Percentiles rank a stretch among this genome's conserved stretches.
phyloP scores from a whole-genome alignment of 306 rosid species.

The Medicago truncatula region MtrunA17r5.0-ANR NC_053045.1:57532001-57532500 shows the following conservation, averaged over 20 bases:
- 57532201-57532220: conserved; percentile 94
- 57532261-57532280: conserved; percentile 64
- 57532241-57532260: conserved; percentile 63
- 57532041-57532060: conserved; percentile 33
- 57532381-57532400: conserved; percentile 63
- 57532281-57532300: conserved; percentile 45
- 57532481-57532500: conserved; percentile 61
- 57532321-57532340: too few relatives aligned
- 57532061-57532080: conserved; percentile 68
- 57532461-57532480: conserved; percentile 63
- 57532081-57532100: conserved; percentile 86
- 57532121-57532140: conserved; percentile 77
- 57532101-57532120: conserved; percentile 66
- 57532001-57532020: background rate
- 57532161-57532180: conserved; percentile 98
- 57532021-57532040: conserved; percentile 32
- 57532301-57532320: too few relatives aligned
- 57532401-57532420: conserved; percentile 71
- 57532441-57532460: conserved; percentile 70
- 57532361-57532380: conserved; percentile 64
- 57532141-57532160: conserved; percentile 96
- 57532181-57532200: conserved; percentile 90
- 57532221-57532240: conserved; percentile 79
- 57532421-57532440: conserved; percentile 63
- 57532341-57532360: conserved; percentile 49